Percentiles rank a stretch among this genome's conserved stretches.
These are phyloP conservation scores for Alnus glutinosa DNA, from an alignment of 306 rosid genomes.

Conservation along the genomic window DNA sequence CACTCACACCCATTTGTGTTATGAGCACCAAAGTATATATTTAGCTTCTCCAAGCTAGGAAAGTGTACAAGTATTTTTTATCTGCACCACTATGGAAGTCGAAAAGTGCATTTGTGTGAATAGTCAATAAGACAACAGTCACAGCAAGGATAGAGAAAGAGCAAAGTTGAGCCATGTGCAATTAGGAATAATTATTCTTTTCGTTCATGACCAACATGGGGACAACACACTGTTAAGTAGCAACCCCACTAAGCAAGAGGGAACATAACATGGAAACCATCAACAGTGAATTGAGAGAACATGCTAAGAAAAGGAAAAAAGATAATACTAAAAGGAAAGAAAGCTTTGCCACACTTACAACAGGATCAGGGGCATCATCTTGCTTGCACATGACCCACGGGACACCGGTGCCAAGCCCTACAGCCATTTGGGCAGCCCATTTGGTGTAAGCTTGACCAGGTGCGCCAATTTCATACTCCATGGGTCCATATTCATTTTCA, in stretches of 20 bases:
- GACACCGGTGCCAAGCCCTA: conserved; percentile 88
- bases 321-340: conserved; percentile 3
- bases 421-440: conserved; percentile 97
- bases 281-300: conserved; percentile 13
- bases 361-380: conserved; percentile 99
- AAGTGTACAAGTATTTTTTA: conserved; percentile 4
- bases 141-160: conserved; percentile 23
- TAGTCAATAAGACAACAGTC: conserved; percentile 14
- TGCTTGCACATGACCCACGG: conserved; percentile 99
- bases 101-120: conserved; percentile 17
- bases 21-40: neutral
- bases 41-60: conserved; percentile 11
- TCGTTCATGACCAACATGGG: conserved; percentile 33
- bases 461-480: conserved; percentile 85
- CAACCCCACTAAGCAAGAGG: conserved; percentile 39
- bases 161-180: conserved; percentile 37
- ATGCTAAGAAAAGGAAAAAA: conserved; percentile 22
- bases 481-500: conserved; percentile 96
- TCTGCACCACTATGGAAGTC: conserved; percentile 21
- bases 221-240: conserved; percentile 25
- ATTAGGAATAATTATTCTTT: conserved; percentile 30
- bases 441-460: conserved; percentile 76
- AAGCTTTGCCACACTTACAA: conserved; percentile 55
- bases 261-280: conserved; percentile 19
- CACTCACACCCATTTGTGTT: conserved; percentile 14